Evolutionary conservation across 2,329 filamentous ascomycete genomes (phyloP).

Genomic region (Pseudogymnoascus sp.): DNA sequence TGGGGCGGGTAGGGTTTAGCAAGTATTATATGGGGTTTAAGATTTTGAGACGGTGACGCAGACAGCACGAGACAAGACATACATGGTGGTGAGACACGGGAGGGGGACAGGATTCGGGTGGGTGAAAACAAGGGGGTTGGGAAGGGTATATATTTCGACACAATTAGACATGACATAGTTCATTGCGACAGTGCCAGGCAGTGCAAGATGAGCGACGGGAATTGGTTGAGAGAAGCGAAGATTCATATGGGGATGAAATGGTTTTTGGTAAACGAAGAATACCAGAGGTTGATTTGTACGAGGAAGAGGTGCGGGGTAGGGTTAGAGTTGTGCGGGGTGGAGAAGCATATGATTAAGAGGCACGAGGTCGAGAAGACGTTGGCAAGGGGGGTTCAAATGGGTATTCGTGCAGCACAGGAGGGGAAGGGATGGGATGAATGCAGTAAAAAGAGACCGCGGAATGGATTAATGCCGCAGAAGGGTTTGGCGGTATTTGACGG

Average conservation of each 20-base stretch:
- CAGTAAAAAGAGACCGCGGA: neutral
- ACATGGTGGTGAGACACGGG: neutral
- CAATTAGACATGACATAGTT: neutral
- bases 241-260: no score
- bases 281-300: no score
- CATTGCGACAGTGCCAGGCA: no score
- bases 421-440: neutral
- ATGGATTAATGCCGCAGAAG: neutral
- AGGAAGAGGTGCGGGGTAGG: neutral
- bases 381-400: neutral
- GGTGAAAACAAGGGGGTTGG: neutral
- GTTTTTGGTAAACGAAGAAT: no score
- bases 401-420: neutral
- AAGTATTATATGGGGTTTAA: no score
- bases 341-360: neutral
- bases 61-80: no score
- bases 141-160: neutral
- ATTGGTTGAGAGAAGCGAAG: neutral
- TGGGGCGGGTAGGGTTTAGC: no score
- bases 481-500: neutral
- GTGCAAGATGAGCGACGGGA: neutral
- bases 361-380: neutral
- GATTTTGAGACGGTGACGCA: no score
- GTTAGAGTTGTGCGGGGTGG: neutral
- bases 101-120: neutral